Percentiles rank a stretch among this genome's conserved stretches.
These are phyloP conservation scores for Aeschynomene evenia DNA, from an alignment of 306 rosid genomes.

Conservation along the genomic window DNA sequence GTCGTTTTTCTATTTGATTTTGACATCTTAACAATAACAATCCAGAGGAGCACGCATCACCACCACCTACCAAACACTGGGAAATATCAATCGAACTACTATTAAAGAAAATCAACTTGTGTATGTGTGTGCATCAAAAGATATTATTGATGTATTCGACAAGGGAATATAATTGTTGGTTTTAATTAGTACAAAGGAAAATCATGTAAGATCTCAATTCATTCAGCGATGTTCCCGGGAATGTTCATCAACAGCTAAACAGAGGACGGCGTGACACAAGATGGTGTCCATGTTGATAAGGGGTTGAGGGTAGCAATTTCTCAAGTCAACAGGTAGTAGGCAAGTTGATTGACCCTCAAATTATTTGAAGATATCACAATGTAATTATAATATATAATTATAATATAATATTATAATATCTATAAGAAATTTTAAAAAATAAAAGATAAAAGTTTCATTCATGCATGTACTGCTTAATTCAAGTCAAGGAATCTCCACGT, in stretches of 20 bases:
- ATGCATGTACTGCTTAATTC: constrained; percentile 32
- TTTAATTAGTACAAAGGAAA: constrained; percentile 14
- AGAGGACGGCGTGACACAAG: constrained; percentile 24
- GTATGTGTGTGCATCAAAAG: constrained; percentile 1
- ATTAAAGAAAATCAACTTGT: constrained; percentile 14
- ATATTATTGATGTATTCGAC: too few relatives aligned
- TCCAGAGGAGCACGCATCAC: constrained; percentile 5
- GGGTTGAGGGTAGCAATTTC: constrained; percentile 27
- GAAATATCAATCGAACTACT: constrained; percentile 30
- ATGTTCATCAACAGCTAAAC: constrained; percentile 38
- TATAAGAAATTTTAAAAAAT: not conserved
- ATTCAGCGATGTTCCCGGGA: constrained; percentile 26
- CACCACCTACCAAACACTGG: constrained; percentile 35
- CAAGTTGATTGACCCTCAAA: constrained; percentile 33
- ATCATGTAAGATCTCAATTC: not conserved
- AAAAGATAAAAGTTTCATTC: constrained; percentile 25
- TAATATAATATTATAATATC: not conserved
- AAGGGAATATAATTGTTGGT: constrained; percentile 19
- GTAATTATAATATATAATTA: constrained; percentile 17
- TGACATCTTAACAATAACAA: constrained; percentile 49
- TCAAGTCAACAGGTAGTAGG: constrained; percentile 46
- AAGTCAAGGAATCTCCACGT: constrained; percentile 42
- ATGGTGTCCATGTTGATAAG: constrained; percentile 27
- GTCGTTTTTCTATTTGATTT: constrained; percentile 42
- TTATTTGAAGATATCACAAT: constrained; percentile 23